These are phyloP conservation scores for Tagetes erecta DNA, from an alignment of 129 eudicot genomes.

Conservation along the genomic window DNA sequence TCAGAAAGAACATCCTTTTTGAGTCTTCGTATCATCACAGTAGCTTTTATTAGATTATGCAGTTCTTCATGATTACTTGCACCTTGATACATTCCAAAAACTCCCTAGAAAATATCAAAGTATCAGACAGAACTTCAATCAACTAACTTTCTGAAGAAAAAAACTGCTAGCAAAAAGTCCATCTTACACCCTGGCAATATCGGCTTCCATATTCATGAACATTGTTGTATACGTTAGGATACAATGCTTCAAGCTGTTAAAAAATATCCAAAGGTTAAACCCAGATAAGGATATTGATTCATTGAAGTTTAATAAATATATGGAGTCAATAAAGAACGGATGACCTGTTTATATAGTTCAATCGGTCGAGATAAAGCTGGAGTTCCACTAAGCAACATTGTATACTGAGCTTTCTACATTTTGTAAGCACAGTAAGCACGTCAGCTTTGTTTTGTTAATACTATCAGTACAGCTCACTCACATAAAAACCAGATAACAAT, in stretches of 20 bases:
- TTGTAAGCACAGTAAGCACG: slow-evolving; percentile 20
- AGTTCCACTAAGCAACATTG: slow-evolving; percentile 92
- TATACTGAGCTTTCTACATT: slow-evolving; percentile 75
- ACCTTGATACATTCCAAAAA: slow-evolving; percentile 93
- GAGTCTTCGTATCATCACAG: slow-evolving; percentile 95
- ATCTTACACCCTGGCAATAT: slow-evolving; percentile 96
- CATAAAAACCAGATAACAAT: slow-evolving; percentile 10
- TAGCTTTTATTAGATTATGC: slow-evolving; percentile 92
- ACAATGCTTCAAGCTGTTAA: slow-evolving; percentile 89
- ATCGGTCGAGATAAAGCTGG: slow-evolving; percentile 97
- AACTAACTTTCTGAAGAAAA: neutral
- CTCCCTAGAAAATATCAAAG: slow-evolving; percentile 52
- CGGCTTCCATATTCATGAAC: slow-evolving; percentile 93
- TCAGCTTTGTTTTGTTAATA: slow-evolving; percentile 18
- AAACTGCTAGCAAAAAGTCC: slow-evolving; percentile 13
- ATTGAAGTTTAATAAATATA: slow-evolving; percentile 6
- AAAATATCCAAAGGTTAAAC: slow-evolving; percentile 17
- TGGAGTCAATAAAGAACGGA: slow-evolving; percentile 1
- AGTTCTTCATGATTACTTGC: slow-evolving; percentile 97
- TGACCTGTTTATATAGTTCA: slow-evolving; percentile 91
- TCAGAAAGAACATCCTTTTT: slow-evolving; percentile 92
- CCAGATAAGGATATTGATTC: slow-evolving; percentile 3
- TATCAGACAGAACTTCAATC: slow-evolving; percentile 4
- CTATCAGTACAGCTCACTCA: slow-evolving; percentile 12
- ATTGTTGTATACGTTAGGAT: slow-evolving; percentile 76